Evolutionary conservation across 352 stramenopile species (phyloP), one percentile per base, ranked within the genome.

Genomic region (Pythium myriotylum): DNA sequence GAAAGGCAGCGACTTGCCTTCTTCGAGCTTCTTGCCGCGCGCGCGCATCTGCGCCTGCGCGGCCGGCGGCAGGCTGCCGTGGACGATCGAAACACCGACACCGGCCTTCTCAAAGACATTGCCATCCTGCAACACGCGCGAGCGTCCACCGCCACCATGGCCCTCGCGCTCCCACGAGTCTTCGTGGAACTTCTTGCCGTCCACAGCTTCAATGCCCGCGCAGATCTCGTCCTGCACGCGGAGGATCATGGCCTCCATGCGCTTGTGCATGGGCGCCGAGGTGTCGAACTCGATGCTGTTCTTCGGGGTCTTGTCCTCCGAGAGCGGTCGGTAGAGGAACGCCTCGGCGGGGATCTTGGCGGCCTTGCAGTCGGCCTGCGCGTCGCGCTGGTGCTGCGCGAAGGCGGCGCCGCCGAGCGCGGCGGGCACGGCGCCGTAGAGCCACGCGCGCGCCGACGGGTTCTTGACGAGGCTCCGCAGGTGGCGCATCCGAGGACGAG

Each of bases 31-130:
- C 62, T 94, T 92, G 27, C 88, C 88, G 27, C 86, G 76, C 24
- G 70, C 70, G 29, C 75, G 86, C 87, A 96, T 96, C 73, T 95
- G 82, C 62, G 86, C 76, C 24, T 83, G 72, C 8, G 87, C 89
- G 40, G 84, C 79, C 65, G 95, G 92, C 2, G 95, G 95, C 77
- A 99, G 86, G 8, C 75, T 93, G 57, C 97, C 97, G 73, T 99
- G 97, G 24, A 99, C 97, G 22, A 99, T 97, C 39, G 88, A 98
- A 2, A 99, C 83, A 70, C 98, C 98, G 19, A 99, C 95, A 39
- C 97, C 97, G 4, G 96, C 97, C 81, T 99, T 99, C 78, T 99
- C 97, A 65, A 97, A 99, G 14, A 98, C 94, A 32, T 97, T 97
- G 53, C 95, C 94, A 43, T 95, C 84, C 74, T 97, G 86, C 55